Base-by-base conservation (phyloP, 331 rosid species). In the Rosa hybrid region DNA sequence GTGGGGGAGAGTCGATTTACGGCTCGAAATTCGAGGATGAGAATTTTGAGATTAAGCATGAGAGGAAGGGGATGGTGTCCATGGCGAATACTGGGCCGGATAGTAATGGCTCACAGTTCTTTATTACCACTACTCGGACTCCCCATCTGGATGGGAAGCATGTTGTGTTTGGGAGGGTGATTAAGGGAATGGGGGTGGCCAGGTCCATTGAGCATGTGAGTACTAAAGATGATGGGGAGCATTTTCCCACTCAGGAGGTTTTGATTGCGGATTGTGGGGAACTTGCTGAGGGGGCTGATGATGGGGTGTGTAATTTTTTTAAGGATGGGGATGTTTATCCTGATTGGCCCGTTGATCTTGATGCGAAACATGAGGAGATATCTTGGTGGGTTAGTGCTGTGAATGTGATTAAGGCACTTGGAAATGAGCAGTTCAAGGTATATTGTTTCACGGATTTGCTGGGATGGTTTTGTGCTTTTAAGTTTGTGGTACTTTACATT, bases 261-360 rank as follows among this genome's bases (percentile, higher is more conserved):
- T 70, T 76, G 49, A 86, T 93, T 75, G 85, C 82, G 70, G 92
- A 93, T 53, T 91, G 90, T 83, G 98, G 98, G 48, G 92, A 90
- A 77, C 88, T 90, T 81, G 84, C 63, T 59, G 90, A 90, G 77
- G 90, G 94, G 50, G 84, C 82, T 42, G 91, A 91, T 77, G 98
- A 91, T 72, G 92, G 95, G 57, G 83, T 85, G 65, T 86, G 89
- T 65, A 90, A 91, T 84, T 91, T 93, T 72, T 93, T 93, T 83
- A 93, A 91, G 72, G 98, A 93, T 27, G 95, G 94, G 23, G 97
- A 93, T 86, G 78, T 82, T 39, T 89, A 80, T 84, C 93, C 97
- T 21, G 98, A 91, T 80, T 93, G 97, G 93, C 92, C 97, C 1
- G 88, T 77, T 81, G 98, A 93, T 80, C 92, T 93, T 68, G 92